phyloP scores from a whole-genome alignment of 2,329 filamentous ascomycete species.

The Hyphodiscus sp. region DNA sequence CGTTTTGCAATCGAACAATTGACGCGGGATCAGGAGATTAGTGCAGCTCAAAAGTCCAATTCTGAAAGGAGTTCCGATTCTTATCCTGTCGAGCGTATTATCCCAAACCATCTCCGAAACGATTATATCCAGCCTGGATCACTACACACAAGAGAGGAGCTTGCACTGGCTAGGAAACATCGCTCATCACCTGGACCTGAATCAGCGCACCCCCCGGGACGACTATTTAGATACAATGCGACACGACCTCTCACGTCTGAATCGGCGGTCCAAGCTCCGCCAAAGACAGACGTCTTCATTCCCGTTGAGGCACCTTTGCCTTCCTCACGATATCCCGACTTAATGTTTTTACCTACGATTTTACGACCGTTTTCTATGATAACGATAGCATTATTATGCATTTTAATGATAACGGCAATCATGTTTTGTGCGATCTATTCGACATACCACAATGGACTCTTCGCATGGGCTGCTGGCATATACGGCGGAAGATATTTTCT shows the following conservation, averaged over 20 bases:
- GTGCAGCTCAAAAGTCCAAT: constrained; percentile 45
- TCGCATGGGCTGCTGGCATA: constrained; percentile 57
- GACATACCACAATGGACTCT: constrained; percentile 54
- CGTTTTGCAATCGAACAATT: constrained; percentile 85
- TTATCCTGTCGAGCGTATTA: constrained; percentile 44
- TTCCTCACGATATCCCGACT: constrained; percentile 39
- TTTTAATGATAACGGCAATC: constrained; percentile 66
- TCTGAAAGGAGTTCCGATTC: constrained; percentile 32
- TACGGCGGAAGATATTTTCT: constrained; percentile 75
- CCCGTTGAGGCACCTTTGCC: constrained; percentile 39
- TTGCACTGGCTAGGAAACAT: constrained; percentile 30
- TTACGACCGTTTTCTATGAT: constrained; percentile 61
- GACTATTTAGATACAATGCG: constrained; percentile 26
- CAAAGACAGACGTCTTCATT: constrained; percentile 37
- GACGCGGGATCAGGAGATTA: constrained; percentile 64
- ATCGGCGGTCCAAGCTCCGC: constrained; percentile 4
- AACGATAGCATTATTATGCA: constrained; percentile 52
- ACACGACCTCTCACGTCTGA: constrained; percentile 22
- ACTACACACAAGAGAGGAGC: constrained; percentile 19
- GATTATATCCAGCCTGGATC: constrained; percentile 18
- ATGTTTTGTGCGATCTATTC: constrained; percentile 69
- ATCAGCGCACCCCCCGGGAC: neutral
- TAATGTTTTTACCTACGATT: constrained; percentile 66
- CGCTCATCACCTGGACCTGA: constrained; percentile 29
- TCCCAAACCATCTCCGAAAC: constrained; percentile 39